Evolutionary conservation across 495 filamentous ascomycete genomes (phyloP).

Genomic region (Penicillium bialowiezense): DNA sequence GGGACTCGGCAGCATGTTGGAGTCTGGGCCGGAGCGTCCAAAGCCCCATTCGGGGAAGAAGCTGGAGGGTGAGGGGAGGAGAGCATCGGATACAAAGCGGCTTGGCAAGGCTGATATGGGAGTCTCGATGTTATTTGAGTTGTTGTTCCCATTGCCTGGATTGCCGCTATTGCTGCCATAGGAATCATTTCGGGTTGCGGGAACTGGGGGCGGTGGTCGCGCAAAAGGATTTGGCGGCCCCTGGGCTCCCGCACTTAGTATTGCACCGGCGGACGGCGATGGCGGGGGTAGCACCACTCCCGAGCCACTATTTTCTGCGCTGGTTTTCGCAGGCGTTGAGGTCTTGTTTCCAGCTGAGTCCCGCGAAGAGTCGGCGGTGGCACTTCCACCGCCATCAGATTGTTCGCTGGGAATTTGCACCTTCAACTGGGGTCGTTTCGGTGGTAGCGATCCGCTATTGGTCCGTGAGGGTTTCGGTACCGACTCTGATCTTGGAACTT

Average conservation of each 20-base stretch:
- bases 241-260: slow-evolving; percentile 86
- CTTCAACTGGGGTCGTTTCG: slow-evolving; percentile 77
- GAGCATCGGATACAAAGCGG: slow-evolving; percentile 78
- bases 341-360: slow-evolving; percentile 61
- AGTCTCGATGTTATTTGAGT: slow-evolving; percentile 81
- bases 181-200: slow-evolving; percentile 35
- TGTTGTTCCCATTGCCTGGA: slow-evolving; percentile 52
- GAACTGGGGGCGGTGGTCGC: slow-evolving; percentile 63
- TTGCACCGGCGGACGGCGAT: slow-evolving; percentile 79
- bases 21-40: slow-evolving; percentile 59
- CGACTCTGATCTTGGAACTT: slow-evolving; percentile 46
- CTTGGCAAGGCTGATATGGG: slow-evolving; percentile 97
- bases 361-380: slow-evolving; percentile 69
- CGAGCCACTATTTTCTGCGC: slow-evolving; percentile 55
- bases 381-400: slow-evolving; percentile 78
- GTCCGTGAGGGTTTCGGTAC: slow-evolving; percentile 68
- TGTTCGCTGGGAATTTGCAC: slow-evolving; percentile 93
- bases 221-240: slow-evolving; percentile 97
- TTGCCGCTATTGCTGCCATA: slow-evolving; percentile 64
- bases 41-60: slow-evolving; percentile 94
- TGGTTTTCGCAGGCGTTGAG: slow-evolving; percentile 48
- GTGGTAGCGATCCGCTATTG: slow-evolving; percentile 60
- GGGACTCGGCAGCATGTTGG: slow-evolving; percentile 84
- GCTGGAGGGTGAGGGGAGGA: slow-evolving; percentile 81
- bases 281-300: slow-evolving; percentile 87